Base-by-base conservation (phyloP, 805 yeast genomes). In the Candida methanosorbosa region DNA sequence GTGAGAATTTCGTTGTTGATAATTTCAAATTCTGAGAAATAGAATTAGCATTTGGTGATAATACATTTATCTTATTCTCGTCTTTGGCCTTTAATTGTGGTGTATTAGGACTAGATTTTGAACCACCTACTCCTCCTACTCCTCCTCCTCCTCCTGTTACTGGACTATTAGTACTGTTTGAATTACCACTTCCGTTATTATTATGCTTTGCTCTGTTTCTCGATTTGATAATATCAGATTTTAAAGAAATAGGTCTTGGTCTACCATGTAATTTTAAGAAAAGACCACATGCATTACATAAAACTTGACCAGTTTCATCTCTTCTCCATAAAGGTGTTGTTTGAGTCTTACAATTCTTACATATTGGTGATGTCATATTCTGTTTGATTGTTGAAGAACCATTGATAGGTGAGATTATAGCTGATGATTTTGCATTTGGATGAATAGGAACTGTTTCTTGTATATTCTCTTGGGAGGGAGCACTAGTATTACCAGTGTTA, bases 271-370 rank as follows among this genome's bases (percentile, higher is more conserved):
- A 69, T 59, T 88, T 88, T 39, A 87, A 61, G 50, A 86, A 86
- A 33, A 86, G 64, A 0, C 96, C 96, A 63, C 96, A 86, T 9
- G 97, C 97, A 61, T 88, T 88, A 57, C 97, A 88, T 32, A 88
- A 68, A 23, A 88, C 94, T 48, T 79, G 81, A 13, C 94, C 94
- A 9, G 83, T 75, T 50, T 87, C 96, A 59, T 88, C 96, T 43
- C 97, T 69, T 58, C 97, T 72, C 97, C 97, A 88, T 20, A 88
- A 64, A 1, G 97, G 97, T 2, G 97, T 88, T 2, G 92, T 88
- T 38, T 86, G 82, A 2, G 97, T 88, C 49, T 80, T 73, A 62
- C 97, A 88, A 57, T 88, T 88, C 46, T 81, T 84, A 56, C 97
- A 88, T 17, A 80, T 70, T 4, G 94, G 85, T 23, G 75, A 64